A percentile compares a stretch with the other conserved stretches of the same genome.
Conservation (phyloP, 2,329 filamentous ascomycete species). For the Talaromyces sp. region DNA sequence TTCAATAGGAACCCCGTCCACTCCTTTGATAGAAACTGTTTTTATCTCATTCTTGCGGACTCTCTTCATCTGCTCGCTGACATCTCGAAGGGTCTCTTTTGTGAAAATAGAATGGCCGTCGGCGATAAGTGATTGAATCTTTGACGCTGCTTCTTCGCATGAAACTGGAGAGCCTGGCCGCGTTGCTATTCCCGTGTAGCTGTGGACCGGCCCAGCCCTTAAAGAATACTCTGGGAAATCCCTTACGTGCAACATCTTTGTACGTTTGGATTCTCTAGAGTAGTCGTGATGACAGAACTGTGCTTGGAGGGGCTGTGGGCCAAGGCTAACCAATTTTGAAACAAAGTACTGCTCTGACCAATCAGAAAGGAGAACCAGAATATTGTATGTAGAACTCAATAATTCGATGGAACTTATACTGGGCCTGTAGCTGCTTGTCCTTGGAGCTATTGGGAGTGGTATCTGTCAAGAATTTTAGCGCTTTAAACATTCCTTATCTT, state of each 20-base stretch:
- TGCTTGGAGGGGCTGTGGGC: not conserved
- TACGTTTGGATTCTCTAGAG: not conserved
- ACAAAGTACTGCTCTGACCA: not conserved
- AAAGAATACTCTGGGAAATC: not conserved
- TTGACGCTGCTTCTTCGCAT: constrained; percentile 10
- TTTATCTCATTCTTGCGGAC: not conserved
- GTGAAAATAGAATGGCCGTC: not conserved
- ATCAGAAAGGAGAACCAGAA: not conserved
- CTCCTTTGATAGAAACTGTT: constrained; percentile 1
- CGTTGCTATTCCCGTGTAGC: not conserved
- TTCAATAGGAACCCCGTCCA: constrained; percentile 4
- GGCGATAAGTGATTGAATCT: constrained; percentile 3
- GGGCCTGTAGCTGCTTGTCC: not conserved
- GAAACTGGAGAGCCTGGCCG: not conserved
- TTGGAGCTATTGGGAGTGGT: not conserved
- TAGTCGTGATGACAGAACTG: not conserved
- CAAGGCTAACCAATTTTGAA: not conserved
- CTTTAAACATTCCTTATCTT: too few species aligned
- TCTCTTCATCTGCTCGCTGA: constrained; percentile 1
- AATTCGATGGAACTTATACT: not conserved
- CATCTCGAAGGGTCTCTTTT: constrained; percentile 1
- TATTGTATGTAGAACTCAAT: not conserved
- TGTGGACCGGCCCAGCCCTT: not conserved
- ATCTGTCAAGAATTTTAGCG: too few species aligned
- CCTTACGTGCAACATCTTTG: not conserved